Conservation (phyloP, 148 eudicot genomes). For the Dysphania ambrosioides region DNA sequence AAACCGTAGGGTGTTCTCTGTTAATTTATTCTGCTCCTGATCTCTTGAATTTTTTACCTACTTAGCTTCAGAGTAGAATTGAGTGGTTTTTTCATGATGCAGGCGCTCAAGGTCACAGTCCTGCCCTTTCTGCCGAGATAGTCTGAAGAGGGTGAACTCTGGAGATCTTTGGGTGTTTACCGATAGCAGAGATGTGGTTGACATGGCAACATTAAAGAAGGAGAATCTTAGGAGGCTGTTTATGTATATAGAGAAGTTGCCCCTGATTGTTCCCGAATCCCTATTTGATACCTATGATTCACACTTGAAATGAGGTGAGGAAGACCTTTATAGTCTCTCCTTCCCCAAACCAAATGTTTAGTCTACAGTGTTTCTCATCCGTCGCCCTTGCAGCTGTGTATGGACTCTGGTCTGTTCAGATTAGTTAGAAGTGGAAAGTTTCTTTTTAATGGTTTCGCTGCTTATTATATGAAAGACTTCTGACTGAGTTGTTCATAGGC, state of each 20-base stretch:
- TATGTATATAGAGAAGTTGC: constrained; percentile 86
- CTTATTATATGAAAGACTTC: constrained; percentile 29
- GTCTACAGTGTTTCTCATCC: not conserved
- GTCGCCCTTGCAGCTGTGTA: not conserved
- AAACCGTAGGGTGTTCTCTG: not conserved
- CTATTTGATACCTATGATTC: constrained; percentile 72
- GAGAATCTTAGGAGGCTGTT: constrained; percentile 88
- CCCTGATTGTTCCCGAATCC: constrained; percentile 72
- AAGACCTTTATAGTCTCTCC: not conserved
- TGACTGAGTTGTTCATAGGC: constrained; percentile 33
- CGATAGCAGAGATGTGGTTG: constrained; percentile 60
- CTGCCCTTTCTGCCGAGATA: constrained; percentile 94
- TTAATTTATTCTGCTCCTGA: not conserved
- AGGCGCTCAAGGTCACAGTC: constrained; percentile 90
- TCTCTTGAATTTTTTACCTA: not conserved
- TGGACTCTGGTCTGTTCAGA: constrained; percentile 6
- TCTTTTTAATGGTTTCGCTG: constrained; percentile 21
- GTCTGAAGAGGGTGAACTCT: constrained; percentile 85
- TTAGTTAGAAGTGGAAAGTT: constrained; percentile 33
- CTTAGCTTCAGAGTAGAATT: constrained; percentile 3
- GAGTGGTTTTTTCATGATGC: constrained; percentile 27
- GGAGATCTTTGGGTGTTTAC: constrained; percentile 85
- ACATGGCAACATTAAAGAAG: constrained; percentile 56
- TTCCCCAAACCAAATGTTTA: not conserved
- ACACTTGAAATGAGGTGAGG: constrained; percentile 50